Percentiles rank a stretch among this genome's conserved stretches.
These are phyloP conservation scores for Dendryphion nanum DNA, from an alignment of 2,329 filamentous ascomycete genomes.

Conservation along the genomic window DNA sequence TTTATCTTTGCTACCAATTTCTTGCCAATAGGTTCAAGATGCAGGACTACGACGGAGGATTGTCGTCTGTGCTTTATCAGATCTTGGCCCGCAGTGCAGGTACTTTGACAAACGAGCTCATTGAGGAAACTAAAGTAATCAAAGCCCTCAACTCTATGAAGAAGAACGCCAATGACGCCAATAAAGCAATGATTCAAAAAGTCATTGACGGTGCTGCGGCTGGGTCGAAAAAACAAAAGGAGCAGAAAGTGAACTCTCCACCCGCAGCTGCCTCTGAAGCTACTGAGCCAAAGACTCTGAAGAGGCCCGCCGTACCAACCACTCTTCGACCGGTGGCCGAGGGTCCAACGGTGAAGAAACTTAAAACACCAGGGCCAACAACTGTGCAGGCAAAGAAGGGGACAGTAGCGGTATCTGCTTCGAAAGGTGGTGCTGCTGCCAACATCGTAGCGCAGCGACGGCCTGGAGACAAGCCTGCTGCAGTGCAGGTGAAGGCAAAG, in stretches of 20 bases:
- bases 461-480: conserved; percentile 25
- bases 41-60: conserved; percentile 44
- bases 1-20: conserved; percentile 50
- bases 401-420: conserved; percentile 1
- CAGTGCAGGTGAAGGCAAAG: conserved; percentile 29
- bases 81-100: conserved; percentile 59
- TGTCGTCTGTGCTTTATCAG: conserved; percentile 45
- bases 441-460: conserved; percentile 22
- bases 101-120: conserved; percentile 58
- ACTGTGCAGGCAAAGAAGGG: conserved; percentile 19
- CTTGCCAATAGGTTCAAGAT: conserved; percentile 48
- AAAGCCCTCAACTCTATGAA: conserved; percentile 63
- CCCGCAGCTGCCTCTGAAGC: conserved; percentile 22
- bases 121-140: conserved; percentile 65
- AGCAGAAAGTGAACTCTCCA: conserved; percentile 23
- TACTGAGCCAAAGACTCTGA: conserved; percentile 25
- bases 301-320: conserved; percentile 21
- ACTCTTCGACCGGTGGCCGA: conserved; percentile 17
- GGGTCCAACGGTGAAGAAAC: conserved; percentile 23
- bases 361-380: conserved; percentile 23
- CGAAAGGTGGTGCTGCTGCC: conserved; percentile 11
- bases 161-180: conserved; percentile 64
- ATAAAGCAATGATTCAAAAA: conserved; percentile 60
- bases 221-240: conserved; percentile 39
- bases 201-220: conserved; percentile 51